A percentile compares a stretch with the other conserved stretches of the same genome.
phyloP scores from a whole-genome alignment of 139 green algal species.

The Chlorella sp. region DNA sequence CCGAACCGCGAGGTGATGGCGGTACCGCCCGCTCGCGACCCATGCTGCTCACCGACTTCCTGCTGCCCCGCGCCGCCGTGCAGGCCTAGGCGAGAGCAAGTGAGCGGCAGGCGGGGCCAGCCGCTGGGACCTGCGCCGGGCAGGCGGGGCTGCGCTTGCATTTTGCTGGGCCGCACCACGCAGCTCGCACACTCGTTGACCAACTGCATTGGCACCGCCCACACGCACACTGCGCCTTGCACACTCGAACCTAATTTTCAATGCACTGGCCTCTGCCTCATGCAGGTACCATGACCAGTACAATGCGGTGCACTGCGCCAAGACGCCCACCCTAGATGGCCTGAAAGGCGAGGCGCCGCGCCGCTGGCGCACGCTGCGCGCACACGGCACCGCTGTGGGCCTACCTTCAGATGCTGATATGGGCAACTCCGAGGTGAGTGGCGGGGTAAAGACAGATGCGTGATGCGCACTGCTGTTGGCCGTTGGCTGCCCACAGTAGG shows the following conservation, averaged over 20 bases:
- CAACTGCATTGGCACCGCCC: too few species aligned
- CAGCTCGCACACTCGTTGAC: too few species aligned
- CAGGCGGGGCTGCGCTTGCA: too few species aligned
- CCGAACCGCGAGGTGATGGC: too few species aligned
- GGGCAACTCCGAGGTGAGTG: constrained; percentile 80
- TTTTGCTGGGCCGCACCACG: too few species aligned
- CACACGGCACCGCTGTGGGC: constrained; percentile 91
- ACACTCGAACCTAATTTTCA: not conserved
- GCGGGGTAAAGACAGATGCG: not conserved
- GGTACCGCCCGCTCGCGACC: too few species aligned
- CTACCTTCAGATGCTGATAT: constrained; percentile 94
- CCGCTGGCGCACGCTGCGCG: constrained; percentile 75
- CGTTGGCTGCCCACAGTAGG: too few species aligned
- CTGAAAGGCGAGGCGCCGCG: constrained; percentile 52
- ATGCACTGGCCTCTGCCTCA: not conserved
- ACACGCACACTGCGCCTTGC: too few species aligned
- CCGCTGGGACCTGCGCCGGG: too few species aligned
- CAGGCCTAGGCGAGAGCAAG: constrained; percentile 71
- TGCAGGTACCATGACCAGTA: constrained; percentile 61
- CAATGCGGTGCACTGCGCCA: constrained; percentile 59
- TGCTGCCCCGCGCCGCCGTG: too few species aligned
- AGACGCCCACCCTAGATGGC: constrained; percentile 70
- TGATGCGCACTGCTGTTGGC: not conserved
- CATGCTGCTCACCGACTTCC: too few species aligned
- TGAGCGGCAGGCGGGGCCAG: not conserved